phyloP scores from a whole-genome alignment of 1,139 yeast species.

The Geotrichum phurueaensis region DNA sequence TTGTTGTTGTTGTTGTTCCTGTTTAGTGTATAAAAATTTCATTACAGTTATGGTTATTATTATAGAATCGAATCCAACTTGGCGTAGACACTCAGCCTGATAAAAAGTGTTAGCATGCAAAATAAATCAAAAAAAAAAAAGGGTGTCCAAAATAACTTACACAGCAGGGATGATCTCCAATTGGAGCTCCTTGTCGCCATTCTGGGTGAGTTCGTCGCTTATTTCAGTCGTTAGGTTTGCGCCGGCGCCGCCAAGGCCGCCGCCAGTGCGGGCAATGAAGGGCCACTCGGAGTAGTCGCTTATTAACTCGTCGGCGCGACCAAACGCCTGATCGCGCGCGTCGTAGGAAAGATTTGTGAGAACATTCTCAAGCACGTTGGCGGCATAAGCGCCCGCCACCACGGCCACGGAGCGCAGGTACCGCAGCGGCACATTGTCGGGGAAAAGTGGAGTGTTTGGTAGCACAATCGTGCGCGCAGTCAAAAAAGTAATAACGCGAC shows the following conservation, averaged over 20 bases:
- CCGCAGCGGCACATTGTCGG: constrained; percentile 62
- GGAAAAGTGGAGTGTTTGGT: constrained; percentile 52
- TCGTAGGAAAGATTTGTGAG: constrained; percentile 74
- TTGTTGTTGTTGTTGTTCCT: background rate
- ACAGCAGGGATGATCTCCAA: constrained; percentile 92
- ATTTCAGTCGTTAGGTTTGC: constrained; percentile 68
- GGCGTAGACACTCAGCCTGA: constrained; percentile 31
- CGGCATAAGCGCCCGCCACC: constrained; percentile 89
- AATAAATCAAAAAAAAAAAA: constrained; percentile 29
- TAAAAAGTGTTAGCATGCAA: constrained; percentile 40
- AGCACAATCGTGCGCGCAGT: constrained; percentile 59
- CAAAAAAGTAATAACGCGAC: constrained; percentile 64
- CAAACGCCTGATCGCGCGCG: constrained; percentile 86
- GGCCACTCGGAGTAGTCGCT: constrained; percentile 82
- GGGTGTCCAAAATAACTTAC: constrained; percentile 26
- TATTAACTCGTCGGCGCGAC: constrained; percentile 85
- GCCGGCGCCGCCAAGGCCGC: constrained; percentile 59
- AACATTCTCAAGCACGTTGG: constrained; percentile 91
- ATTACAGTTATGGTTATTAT: background rate
- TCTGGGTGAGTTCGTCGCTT: constrained; percentile 53
- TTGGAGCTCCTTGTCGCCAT: constrained; percentile 58
- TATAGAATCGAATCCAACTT: constrained; percentile 35
- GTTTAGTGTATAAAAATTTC: background rate
- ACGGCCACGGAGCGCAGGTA: constrained; percentile 73
- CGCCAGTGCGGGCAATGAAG: constrained; percentile 50